A percentile compares a stretch with the other conserved stretches of the same genome.
These are phyloP conservation scores for Tillandsia leiboldiana DNA, from an alignment of 176 grass and related monocot species.

Conservation along the genomic window DNA sequence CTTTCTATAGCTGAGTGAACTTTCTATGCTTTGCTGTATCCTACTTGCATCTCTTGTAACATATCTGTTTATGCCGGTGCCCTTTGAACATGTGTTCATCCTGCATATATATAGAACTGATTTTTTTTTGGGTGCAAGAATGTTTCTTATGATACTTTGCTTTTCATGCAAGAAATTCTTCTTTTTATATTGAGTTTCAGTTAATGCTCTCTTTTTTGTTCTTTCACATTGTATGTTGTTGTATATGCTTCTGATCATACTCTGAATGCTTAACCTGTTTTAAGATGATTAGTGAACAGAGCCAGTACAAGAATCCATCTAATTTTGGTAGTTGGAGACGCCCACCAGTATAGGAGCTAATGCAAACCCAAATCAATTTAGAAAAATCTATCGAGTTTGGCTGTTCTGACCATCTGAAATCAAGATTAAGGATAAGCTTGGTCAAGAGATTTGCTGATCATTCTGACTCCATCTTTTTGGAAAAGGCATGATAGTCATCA, in stretches of 20 bases:
- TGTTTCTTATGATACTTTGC: background rate
- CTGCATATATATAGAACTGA: background rate
- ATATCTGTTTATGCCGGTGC: background rate
- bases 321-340: conserved; percentile 44
- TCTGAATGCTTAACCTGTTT: background rate
- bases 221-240: no score
- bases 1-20: background rate
- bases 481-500: no score
- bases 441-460: background rate
- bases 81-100: background rate
- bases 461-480: background rate
- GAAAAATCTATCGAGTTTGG: background rate
- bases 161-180: background rate
- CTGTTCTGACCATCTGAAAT: background rate
- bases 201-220: no score
- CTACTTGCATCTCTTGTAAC: background rate
- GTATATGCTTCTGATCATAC: conserved; percentile 1
- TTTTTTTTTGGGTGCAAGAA: background rate
- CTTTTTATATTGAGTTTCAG: no score
- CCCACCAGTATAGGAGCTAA: conserved; percentile 19
- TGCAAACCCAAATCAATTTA: background rate
- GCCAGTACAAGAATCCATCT: conserved; percentile 53
- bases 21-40: background rate
- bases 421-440: background rate
- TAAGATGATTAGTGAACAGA: conserved; percentile 50